Conservation (phyloP, 2,329 filamentous ascomycete species). For the Fusarium sp. region DNA sequence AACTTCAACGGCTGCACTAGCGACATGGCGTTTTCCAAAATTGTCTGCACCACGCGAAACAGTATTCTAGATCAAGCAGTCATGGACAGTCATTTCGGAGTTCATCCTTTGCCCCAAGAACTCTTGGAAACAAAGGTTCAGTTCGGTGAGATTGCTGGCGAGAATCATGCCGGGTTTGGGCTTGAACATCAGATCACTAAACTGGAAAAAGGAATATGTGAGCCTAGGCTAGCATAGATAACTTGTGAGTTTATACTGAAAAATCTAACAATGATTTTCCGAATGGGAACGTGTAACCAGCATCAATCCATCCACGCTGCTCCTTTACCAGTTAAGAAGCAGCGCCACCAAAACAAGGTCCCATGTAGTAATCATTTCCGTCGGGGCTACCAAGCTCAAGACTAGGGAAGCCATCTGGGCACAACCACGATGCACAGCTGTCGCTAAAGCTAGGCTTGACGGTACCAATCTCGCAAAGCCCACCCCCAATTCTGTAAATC, state of each 20-base stretch:
- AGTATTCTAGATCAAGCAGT: neutral
- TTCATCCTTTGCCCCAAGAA: accelerated
- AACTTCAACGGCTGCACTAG: neutral
- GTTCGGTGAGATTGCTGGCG: neutral
- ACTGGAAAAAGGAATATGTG: neutral
- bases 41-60: neutral
- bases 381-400: neutral
- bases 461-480: neutral
- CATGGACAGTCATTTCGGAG: neutral
- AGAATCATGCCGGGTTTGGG: neutral
- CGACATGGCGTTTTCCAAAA: too few species aligned
- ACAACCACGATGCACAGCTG: neutral
- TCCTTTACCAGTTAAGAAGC: too few species aligned
- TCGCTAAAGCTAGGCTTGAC: neutral
- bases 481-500: neutral
- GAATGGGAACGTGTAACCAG: accelerated
- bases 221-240: neutral
- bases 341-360: neutral
- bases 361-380: neutral
- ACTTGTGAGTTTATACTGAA: too few species aligned
- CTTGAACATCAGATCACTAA: neutral
- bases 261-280: too few species aligned
- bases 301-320: too few species aligned
- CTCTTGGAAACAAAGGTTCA: neutral
- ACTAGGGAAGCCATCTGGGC: neutral